Evolutionary conservation across 257 asterid genomes (phyloP).

Genomic region (Plectranthus barbatus): DNA sequence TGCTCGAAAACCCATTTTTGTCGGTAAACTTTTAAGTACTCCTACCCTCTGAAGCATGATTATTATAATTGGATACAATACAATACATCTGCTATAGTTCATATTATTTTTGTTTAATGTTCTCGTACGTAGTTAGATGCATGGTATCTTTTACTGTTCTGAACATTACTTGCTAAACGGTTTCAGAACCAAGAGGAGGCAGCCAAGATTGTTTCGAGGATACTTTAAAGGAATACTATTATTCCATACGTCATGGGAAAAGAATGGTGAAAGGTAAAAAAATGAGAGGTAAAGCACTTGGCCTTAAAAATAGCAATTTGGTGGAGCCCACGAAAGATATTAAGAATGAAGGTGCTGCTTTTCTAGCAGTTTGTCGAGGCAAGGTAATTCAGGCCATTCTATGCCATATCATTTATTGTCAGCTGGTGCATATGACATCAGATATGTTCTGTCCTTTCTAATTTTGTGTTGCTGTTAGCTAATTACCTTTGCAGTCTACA

Average conservation of each 20-base stretch:
- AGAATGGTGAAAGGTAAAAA: constrained; percentile 44
- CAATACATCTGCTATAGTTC: background rate
- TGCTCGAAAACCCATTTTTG: constrained; percentile 67
- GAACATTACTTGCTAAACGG: constrained; percentile 7
- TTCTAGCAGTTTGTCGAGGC: constrained; percentile 98
- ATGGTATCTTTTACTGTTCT: constrained; percentile 4
- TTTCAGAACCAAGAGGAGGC: constrained; percentile 88
- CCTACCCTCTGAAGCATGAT: constrained; percentile 3
- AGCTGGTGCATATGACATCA: constrained; percentile 5
- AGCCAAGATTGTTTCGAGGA: constrained; percentile 65
- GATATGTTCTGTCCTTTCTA: background rate
- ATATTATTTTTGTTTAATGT: background rate
- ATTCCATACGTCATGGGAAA: constrained; percentile 41
- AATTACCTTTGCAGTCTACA: background rate
- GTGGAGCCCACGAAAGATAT: constrained; percentile 24
- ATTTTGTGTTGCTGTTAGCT: background rate
- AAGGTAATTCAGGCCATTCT: constrained; percentile 42
- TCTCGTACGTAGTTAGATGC: background rate
- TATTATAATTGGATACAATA: background rate
- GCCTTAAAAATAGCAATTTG: constrained; percentile 28
- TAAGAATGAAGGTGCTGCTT: constrained; percentile 74
- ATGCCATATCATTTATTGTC: background rate
- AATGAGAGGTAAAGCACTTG: constrained; percentile 44
- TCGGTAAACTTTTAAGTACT: constrained; percentile 48
- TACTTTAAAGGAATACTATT: constrained; percentile 60